Conservation (phyloP, 306 rosid species). For the Senna tora region DNA sequence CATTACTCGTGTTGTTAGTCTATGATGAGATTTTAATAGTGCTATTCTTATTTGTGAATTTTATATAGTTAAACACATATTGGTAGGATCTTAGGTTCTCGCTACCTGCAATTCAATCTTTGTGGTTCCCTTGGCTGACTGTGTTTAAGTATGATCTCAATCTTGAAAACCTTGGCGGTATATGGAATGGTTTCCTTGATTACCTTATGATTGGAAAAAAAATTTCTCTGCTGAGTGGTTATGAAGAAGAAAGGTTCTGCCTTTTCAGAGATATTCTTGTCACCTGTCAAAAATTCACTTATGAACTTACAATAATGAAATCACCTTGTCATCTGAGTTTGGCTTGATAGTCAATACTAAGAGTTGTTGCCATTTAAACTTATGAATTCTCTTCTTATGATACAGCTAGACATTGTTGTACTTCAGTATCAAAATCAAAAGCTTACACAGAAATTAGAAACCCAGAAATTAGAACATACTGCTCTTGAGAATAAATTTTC, state of each 20-base stretch:
- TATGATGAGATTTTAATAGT: too few species aligned
- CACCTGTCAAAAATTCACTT: slow-evolving; percentile 3
- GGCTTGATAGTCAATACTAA: background rate
- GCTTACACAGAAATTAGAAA: slow-evolving; percentile 84
- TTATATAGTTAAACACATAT: too few species aligned
- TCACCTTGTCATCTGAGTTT: background rate
- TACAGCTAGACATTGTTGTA: slow-evolving; percentile 83
- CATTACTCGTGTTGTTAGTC: too few species aligned
- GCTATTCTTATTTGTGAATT: too few species aligned
- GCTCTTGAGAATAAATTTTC: slow-evolving; percentile 64
- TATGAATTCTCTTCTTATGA: slow-evolving; percentile 35
- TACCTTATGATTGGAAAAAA: slow-evolving; percentile 18
- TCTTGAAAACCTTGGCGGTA: background rate
- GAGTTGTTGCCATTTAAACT: slow-evolving; percentile 29
- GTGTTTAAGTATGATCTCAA: background rate
- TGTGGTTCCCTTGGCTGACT: too few species aligned
- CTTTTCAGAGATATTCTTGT: background rate
- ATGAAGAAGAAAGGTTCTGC: slow-evolving; percentile 18
- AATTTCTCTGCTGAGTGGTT: slow-evolving; percentile 24
- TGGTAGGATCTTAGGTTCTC: too few species aligned
- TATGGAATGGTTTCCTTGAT: slow-evolving; percentile 5
- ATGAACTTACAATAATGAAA: background rate
- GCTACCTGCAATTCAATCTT: too few species aligned
- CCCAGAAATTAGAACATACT: slow-evolving; percentile 77
- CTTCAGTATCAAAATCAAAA: slow-evolving; percentile 93